Evolutionary conservation across 2,329 filamentous ascomycete genomes (phyloP), one percentile per base, ranked within the genome.

Genomic region (Didymellaceae sp.): DNA sequence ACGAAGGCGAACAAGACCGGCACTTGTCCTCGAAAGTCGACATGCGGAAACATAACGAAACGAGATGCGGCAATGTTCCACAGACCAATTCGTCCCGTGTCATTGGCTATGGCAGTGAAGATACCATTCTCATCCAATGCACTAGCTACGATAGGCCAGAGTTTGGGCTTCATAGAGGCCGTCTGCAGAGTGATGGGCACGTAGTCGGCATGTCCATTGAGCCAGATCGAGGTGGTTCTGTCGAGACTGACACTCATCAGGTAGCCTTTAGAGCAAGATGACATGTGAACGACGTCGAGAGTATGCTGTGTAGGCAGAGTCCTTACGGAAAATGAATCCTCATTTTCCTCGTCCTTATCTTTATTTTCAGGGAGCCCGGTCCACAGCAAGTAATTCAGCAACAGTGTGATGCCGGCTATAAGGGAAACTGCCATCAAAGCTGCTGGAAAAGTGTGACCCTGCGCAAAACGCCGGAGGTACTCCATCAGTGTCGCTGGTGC

Each of bases 371-470:
- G 73, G 18, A 77, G 63, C 45, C 87, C 84, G 50, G 86, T 85
- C 81, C 85, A 88, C 0, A 93, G 75, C 5, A 93, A 77, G 61
- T 88, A 89, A 55, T 86, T 90, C 77, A 90, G 89, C 6, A 92
- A 77, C 6, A 91, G 73, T 2, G 85, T 84, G 20, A 92, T 81
- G 14, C 82, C 82, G 7, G 85, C 85, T 13, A 88, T 76, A 2
- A 86, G 72, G 17, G 88, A 79, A 0, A 90, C 69, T 3, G 90
- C 76, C 10, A 84, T 81, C 6, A 89, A 75, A 5, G 86, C 61
- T 49, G 90, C 89, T 1, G 82, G 81, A 33, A 85, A 78, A 59
- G 92, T 88, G 65, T 92, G 88, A 59, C 88, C 87, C 10, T 83
- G 76, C 14, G 75, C 73, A 47, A 80, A 73, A 25, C 70, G 71